phyloP scores from a whole-genome alignment of 1,284 basidiomycete genomes.

The Porogramme epimiltina region DNA sequence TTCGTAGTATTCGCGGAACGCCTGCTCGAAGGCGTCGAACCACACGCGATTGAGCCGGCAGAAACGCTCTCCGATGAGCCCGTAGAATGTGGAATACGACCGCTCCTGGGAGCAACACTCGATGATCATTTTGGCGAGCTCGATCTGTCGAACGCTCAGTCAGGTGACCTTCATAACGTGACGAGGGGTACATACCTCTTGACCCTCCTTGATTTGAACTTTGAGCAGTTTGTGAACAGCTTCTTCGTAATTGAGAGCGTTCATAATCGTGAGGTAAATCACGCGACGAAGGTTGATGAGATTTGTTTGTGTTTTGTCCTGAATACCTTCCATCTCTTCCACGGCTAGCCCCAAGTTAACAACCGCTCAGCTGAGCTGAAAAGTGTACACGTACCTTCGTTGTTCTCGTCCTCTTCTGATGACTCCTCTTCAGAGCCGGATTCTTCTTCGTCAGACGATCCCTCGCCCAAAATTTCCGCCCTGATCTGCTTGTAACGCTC shows the following conservation, averaged over 20 bases:
- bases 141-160: constrained; percentile 58
- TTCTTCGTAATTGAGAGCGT: constrained; percentile 96
- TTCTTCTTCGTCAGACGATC: constrained; percentile 68
- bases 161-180: neutral
- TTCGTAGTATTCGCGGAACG: constrained; percentile 90
- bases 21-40: constrained; percentile 87
- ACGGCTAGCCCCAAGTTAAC: constrained; percentile 42
- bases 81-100: constrained; percentile 96
- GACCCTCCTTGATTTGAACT: constrained; percentile 87
- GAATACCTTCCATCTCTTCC: constrained; percentile 84
- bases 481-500: constrained; percentile 93
- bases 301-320: constrained; percentile 95
- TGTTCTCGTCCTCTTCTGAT: constrained; percentile 64
- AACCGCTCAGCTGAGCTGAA: constrained; percentile 2
- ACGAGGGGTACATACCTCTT: constrained; percentile 70
- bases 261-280: constrained; percentile 99
- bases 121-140: constrained; percentile 97
- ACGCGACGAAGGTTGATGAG: constrained; percentile 92
- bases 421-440: constrained; percentile 64
- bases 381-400: constrained; percentile 42
- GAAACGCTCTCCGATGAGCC: constrained; percentile 94
- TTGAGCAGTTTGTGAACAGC: constrained; percentile 98
- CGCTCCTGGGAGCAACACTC: constrained; percentile 99
- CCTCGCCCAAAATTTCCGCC: constrained; percentile 91
- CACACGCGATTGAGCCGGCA: constrained; percentile 94